Evolutionary conservation across 306 rosid genomes (phyloP), one percentile per base, ranked within the genome.

Genomic region (Glycine soja): DNA sequence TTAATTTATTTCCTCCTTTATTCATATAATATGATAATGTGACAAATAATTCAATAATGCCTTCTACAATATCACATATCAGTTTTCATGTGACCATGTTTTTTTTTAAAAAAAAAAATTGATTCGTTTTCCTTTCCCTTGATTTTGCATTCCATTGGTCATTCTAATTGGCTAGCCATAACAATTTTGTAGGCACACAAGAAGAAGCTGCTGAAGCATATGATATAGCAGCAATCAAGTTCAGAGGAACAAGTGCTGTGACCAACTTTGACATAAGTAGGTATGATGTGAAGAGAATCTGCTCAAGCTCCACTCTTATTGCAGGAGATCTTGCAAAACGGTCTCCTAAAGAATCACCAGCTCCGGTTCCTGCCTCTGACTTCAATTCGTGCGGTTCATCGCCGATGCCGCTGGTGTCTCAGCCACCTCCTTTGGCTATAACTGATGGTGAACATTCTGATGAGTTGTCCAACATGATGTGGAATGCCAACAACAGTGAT

Each of bases 191-290:
- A 95, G 99, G 99, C 77, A 96, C 99, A 36, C 99, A 93, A 87
- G 99, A 96, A 80, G 98, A 96, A 85, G 99, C 99, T 10, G 98
- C 99, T 10, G 99, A 96, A 88, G 98, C 99, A 57, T 96, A 96
- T 70, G 99, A 96, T 74, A 93, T 93, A 64, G 99, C 99, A n/a
- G 99, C 99, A 7, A 96, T 96, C 80, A 96, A 96, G 85, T 96
- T 96, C 81, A 81, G 99, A 45, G 99, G 99, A 53, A 96, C 94
- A 36, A 90, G 94, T 82, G 99, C 99, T 2, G 98, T 96, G 83
- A 96, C 98, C 58, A 96, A 96, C 82, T 96, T 96, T 63, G 99
- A 93, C 74, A 96, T 93, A 70, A 90, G 97, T 80, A 81, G 97
- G 86, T 96, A 95, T 48, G 99, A 95, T 54, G 99, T 95, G 81